Evolutionary conservation across 352 stramenopile genomes (phyloP), one percentile per base, ranked within the genome.

Genomic region (Globisporangium irregulare): DNA sequence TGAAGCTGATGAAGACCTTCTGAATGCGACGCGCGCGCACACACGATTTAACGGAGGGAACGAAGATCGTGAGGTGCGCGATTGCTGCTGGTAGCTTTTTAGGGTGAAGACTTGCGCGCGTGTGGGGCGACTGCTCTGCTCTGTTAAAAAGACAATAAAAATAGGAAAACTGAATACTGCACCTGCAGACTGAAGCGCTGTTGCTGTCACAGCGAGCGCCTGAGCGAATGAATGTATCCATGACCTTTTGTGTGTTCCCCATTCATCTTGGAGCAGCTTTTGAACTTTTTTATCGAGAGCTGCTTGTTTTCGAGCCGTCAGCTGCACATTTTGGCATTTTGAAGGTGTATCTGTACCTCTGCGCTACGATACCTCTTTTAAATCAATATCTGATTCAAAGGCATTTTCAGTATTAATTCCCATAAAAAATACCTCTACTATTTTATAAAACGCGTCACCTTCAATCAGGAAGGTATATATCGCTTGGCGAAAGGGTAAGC

Each of bases 51-150:
- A 48, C 56, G 4, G 56, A 61, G 32, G 56, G 32, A 61, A 48
- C 20, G n/a, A 61, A 48, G 56, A 20, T 32, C 20, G 29, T 27
- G 25, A 24, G 3, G 3, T 25, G 29, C 6, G 55, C 18, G 55
- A 60, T 3, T 41, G 29, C 29, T 25, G 55, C 29, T 41, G 54
- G 15, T 48, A 43, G 54, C 54, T 32, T 59, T 32, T 59, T 32
- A 60, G 55, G 27, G 43, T 8, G 55, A 36, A 36, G 53, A 18
- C 24, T 59, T 18, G 38, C 38, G 14, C 18, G 29, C 29, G 34
- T 46, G 55, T 59, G n/a, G 55, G 18, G 55, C 27, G 27, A 18
- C 55, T 60, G 27, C 36, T 43, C n/a, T 60, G 55, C 55, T 60
- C 36, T 46, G 34, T 46, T 59, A 25, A 43, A 59, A 60, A 27